Percentiles rank a stretch among this genome's conserved stretches.
Evolutionary conservation across 179 eudicot genomes (phyloP).

Genomic region (Spinacia oleracea): DNA sequence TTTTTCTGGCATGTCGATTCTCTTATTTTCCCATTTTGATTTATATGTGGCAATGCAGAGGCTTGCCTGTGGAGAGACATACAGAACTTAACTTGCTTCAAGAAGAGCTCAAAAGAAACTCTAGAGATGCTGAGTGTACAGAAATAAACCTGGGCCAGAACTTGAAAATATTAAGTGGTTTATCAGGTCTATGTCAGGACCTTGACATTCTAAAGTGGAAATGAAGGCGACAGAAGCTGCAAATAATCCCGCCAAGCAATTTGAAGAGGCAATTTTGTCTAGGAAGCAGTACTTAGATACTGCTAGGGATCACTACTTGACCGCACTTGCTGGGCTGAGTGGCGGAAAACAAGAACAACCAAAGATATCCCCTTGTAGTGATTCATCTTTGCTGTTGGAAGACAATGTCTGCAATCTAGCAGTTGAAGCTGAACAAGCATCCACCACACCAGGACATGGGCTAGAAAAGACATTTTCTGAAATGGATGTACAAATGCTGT

Average conservation of each 20-base stretch:
- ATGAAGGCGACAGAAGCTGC: constrained; percentile 24
- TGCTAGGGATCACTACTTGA: constrained; percentile 35
- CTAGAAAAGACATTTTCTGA: constrained; percentile 14
- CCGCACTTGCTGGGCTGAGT: constrained; percentile 32
- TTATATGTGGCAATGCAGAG: neutral
- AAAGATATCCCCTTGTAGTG: constrained; percentile 4
- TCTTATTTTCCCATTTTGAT: neutral
- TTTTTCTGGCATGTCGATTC: neutral
- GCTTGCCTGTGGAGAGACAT: neutral
- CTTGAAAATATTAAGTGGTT: neutral
- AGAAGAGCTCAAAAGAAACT: constrained; percentile 4
- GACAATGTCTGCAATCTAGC: constrained; percentile 12
- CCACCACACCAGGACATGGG: constrained; percentile 18
- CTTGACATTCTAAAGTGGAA: constrained; percentile 10
- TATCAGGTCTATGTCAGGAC: constrained; percentile 1
- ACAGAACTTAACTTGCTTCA: neutral
- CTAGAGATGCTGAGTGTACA: constrained; percentile 4
- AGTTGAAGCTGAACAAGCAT: constrained; percentile 17
- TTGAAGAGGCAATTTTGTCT: constrained; percentile 17
- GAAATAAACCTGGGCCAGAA: neutral
- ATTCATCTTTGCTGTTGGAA: constrained; percentile 11
- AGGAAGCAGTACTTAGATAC: constrained; percentile 32
- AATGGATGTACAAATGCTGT: constrained; percentile 21
- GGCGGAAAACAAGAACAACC: constrained; percentile 26
- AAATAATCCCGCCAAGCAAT: constrained; percentile 16